Conservation (phyloP, 2,329 filamentous ascomycete genomes). For the Epichloe elymi region DNA sequence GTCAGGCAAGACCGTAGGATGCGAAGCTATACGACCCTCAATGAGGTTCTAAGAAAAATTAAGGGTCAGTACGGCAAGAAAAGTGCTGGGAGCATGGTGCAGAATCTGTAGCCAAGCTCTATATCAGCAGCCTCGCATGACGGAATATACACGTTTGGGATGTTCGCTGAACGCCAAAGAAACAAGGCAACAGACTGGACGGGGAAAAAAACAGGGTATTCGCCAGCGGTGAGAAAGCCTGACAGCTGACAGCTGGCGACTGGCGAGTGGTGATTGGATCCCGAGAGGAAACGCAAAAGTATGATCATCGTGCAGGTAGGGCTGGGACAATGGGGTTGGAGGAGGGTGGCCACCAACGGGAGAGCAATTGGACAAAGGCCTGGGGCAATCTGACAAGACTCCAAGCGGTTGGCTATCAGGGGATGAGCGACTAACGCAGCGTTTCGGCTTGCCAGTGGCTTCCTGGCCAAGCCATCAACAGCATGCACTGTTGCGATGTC, state of each 20-base stretch:
- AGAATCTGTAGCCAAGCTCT: neutral
- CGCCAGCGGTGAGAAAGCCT: neutral
- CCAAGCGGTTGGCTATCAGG: neutral
- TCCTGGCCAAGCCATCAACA: neutral
- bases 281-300: neutral
- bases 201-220: neutral
- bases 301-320: neutral
- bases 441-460: slow-evolving; percentile 1
- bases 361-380: neutral
- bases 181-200: neutral
- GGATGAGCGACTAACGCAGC: slow-evolving; percentile 2
- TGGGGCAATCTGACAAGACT: neutral
- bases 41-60: neutral
- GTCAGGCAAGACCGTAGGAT: neutral
- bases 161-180: neutral
- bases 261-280: slow-evolving; percentile 5
- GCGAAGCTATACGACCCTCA: neutral
- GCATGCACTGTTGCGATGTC: neutral
- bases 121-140: slow-evolving; percentile 1
- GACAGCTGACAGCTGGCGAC: slow-evolving; percentile 6
- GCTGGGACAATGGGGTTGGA: neutral
- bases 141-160: neutral
- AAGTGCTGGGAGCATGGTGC: neutral
- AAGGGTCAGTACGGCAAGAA: neutral
- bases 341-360: neutral